These are phyloP conservation scores for Coniochaeta sp. DNA, from an alignment of 2,329 filamentous ascomycete genomes.

Conservation along the genomic window DNA sequence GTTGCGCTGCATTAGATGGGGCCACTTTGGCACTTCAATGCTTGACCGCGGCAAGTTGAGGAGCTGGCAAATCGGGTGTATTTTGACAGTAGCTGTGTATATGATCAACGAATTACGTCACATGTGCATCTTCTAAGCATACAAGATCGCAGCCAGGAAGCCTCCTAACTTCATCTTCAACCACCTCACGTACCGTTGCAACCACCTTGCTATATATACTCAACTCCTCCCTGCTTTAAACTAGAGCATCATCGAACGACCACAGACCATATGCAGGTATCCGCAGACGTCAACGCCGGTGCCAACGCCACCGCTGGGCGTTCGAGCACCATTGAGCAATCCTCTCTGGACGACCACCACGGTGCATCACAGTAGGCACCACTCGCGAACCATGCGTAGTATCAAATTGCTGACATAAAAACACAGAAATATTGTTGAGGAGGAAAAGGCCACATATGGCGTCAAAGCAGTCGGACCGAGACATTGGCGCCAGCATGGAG, in stretches of 20 bases:
- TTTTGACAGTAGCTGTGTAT: neutral
- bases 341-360: neutral
- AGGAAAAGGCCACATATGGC: neutral
- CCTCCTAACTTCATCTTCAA: neutral
- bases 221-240: neutral
- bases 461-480: neutral
- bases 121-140: neutral
- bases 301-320: neutral
- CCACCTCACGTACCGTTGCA: too few species aligned
- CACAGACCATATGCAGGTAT: neutral
- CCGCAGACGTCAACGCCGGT: neutral
- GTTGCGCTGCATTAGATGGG: neutral
- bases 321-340: neutral
- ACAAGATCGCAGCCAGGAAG: neutral
- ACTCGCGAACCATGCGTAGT: neutral
- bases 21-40: too few species aligned
- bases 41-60: neutral
- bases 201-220: too few species aligned
- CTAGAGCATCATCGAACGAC: neutral
- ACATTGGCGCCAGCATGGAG: neutral
- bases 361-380: neutral
- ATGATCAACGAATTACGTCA: neutral
- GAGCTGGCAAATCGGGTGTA: neutral
- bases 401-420: neutral
- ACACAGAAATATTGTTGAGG: neutral